Conservation (phyloP, 1,139 yeast genomes). For the Zhuliangozyma blackwelliae region DNA sequence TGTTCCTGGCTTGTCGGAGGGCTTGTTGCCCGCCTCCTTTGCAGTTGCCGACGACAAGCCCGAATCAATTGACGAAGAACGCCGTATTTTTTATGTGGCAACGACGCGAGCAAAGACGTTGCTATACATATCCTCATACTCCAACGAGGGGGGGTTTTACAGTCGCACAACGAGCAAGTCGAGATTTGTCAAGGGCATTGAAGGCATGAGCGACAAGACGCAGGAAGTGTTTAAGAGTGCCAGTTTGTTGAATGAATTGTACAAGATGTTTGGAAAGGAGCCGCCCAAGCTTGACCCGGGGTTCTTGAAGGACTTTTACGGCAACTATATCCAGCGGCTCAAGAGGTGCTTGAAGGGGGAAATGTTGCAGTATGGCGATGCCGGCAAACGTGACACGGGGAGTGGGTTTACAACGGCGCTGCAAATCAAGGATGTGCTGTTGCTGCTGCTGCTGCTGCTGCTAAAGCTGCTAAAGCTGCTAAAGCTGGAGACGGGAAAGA, state of each 20-base stretch:
- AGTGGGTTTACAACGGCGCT: not conserved
- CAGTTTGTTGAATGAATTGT: constrained; percentile 15
- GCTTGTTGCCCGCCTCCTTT: constrained; percentile 50
- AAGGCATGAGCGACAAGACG: constrained; percentile 4
- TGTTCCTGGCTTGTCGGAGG: constrained; percentile 66
- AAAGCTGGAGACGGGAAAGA: not conserved
- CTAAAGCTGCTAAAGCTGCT: not conserved
- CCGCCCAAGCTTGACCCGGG: constrained; percentile 21
- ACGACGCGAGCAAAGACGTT: constrained; percentile 70
- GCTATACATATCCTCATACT: constrained; percentile 33
- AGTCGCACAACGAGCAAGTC: constrained; percentile 22
- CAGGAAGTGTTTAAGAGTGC: constrained; percentile 18
- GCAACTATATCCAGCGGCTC: constrained; percentile 29
- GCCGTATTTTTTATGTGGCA: constrained; percentile 85
- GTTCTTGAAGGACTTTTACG: constrained; percentile 62
- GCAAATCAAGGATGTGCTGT: not conserved
- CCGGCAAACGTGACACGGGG: not conserved
- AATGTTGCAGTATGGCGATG: constrained; percentile 3
- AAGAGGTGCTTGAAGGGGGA: constrained; percentile 12
- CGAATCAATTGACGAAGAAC: constrained; percentile 61
- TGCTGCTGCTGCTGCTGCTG: not conserved
- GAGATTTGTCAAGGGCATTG: constrained; percentile 23
- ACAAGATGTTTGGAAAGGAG: constrained; percentile 11
- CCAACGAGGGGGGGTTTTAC: constrained; percentile 20
- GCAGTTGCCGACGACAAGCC: constrained; percentile 22